These are phyloP conservation scores for Trichoderma sp. DNA, from an alignment of 2,329 filamentous ascomycete species.

Conservation along the genomic window DNA sequence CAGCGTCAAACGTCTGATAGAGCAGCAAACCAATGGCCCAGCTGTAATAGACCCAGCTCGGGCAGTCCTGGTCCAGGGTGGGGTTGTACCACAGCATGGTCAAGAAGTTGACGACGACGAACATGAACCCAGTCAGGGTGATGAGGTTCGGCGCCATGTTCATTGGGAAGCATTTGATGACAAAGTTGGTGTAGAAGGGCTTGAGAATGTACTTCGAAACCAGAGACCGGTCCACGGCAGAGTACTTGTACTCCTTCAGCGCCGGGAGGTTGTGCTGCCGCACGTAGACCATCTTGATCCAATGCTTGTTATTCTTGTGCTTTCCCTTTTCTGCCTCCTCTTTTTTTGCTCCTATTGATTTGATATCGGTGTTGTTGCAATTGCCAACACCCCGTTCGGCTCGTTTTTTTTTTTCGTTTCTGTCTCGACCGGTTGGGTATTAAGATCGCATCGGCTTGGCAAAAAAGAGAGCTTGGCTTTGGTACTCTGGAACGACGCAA, in stretches of 20 bases:
- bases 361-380: neutral
- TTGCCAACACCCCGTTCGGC: neutral
- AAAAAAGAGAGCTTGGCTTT: neutral
- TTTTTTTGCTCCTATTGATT: neutral
- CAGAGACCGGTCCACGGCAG: slow-evolving; percentile 82
- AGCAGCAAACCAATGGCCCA: slow-evolving; percentile 89
- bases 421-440: neutral
- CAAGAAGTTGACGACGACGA: slow-evolving; percentile 83
- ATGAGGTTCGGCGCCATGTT: slow-evolving; percentile 89
- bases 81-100: slow-evolving; percentile 96
- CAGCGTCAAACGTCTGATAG: slow-evolving; percentile 97
- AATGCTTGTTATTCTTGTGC: neutral
- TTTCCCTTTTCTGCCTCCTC: neutral
- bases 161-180: slow-evolving; percentile 93
- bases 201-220: slow-evolving; percentile 92
- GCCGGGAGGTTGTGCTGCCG: slow-evolving; percentile 84
- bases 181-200: slow-evolving; percentile 93
- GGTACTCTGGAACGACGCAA: neutral
- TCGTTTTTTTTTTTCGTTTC: neutral
- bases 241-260: slow-evolving; percentile 94
- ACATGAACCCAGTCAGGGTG: slow-evolving; percentile 84
- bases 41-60: slow-evolving; percentile 88
- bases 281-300: slow-evolving; percentile 79
- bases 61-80: slow-evolving; percentile 89
- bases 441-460: slow-evolving; percentile 2